These are phyloP conservation scores for Kregervanrija fluxuum DNA, from an alignment of 805 yeast species.

Conservation along the genomic window DNA sequence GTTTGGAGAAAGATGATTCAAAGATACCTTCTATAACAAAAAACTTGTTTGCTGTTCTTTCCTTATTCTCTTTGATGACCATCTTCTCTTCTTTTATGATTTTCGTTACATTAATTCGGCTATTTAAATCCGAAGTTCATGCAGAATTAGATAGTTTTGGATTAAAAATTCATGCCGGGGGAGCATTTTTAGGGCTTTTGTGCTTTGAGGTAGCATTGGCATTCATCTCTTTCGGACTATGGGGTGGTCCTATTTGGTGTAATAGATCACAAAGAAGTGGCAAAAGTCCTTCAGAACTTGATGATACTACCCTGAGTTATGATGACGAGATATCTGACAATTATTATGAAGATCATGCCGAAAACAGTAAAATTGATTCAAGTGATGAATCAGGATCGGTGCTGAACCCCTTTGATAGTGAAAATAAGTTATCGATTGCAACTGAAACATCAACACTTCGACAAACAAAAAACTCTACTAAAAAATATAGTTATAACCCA, in stretches of 20 bases:
- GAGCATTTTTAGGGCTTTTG: slow-evolving; percentile 29
- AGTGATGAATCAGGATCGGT: too few species aligned
- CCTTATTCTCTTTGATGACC: slow-evolving; percentile 29
- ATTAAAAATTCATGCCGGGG: slow-evolving; percentile 35
- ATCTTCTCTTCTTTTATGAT: slow-evolving; percentile 25
- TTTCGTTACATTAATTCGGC: slow-evolving; percentile 9
- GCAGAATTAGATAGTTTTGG: slow-evolving; percentile 40
- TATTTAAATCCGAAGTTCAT: slow-evolving; percentile 23
- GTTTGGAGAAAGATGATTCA: slow-evolving; percentile 28
- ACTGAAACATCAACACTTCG: too few species aligned
- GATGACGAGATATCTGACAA: slow-evolving; percentile 6
- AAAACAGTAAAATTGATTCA: background rate
- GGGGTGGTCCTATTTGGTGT: slow-evolving; percentile 48
- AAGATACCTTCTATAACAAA: slow-evolving; percentile 26
- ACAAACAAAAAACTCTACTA: too few species aligned
- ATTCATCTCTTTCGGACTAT: slow-evolving; percentile 15
- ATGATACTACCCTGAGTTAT: slow-evolving; percentile 4
- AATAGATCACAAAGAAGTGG: slow-evolving; percentile 31
- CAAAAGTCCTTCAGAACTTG: background rate
- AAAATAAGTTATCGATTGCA: too few species aligned
- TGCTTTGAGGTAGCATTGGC: slow-evolving; percentile 33
- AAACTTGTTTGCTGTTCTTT: slow-evolving; percentile 31
- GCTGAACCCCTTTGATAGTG: too few species aligned
- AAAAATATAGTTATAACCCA: too few species aligned
- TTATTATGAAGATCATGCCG: background rate